These are phyloP conservation scores for Limnanthes douglasii DNA, from an alignment of 345 rosid species.

Conservation along the genomic window DNA sequence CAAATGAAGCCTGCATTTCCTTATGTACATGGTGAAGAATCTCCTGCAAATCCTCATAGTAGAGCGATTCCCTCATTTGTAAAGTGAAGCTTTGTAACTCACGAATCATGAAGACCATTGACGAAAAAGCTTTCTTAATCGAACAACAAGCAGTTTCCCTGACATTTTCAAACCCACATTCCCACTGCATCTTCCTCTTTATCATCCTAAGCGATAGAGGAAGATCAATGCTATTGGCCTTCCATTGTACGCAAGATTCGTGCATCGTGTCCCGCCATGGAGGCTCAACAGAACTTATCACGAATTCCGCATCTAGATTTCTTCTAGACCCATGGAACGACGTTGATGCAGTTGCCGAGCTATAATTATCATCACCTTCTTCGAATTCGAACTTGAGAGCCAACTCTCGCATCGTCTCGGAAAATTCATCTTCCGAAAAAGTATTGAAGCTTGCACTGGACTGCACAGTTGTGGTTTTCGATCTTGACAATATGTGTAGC, in stretches of 20 bases:
- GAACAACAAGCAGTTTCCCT: conserved; percentile 36
- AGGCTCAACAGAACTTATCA: conserved; percentile 12
- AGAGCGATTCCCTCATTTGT: conserved; percentile 18
- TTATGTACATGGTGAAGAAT: conserved; percentile 22
- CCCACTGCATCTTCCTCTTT: conserved; percentile 41
- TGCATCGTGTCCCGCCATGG: conserved; percentile 17
- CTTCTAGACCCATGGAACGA: conserved; percentile 9
- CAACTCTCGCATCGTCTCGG: conserved; percentile 11
- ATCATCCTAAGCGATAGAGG: conserved; percentile 60
- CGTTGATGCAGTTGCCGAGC: conserved; percentile 7
- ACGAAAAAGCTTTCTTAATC: conserved; percentile 52
- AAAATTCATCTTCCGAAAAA: conserved; percentile 17
- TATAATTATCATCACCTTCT: conserved; percentile 4
- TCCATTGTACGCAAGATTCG: conserved; percentile 21
- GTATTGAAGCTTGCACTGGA: conserved; percentile 15
- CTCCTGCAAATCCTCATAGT: conserved; percentile 26
- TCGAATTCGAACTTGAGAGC: conserved; percentile 6
- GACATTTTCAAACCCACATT: conserved; percentile 22
- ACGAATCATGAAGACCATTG: conserved; percentile 43
- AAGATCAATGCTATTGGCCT: conserved; percentile 37
- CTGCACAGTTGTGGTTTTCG: not conserved
- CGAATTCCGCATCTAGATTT: conserved; percentile 12
- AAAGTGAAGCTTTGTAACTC: conserved; percentile 53
- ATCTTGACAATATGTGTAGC: conserved; percentile 5
- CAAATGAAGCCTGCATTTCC: conserved; percentile 39